Base-by-base conservation (phyloP, 1,139 yeast genomes). In the Petasospora rhodanensis region DNA sequence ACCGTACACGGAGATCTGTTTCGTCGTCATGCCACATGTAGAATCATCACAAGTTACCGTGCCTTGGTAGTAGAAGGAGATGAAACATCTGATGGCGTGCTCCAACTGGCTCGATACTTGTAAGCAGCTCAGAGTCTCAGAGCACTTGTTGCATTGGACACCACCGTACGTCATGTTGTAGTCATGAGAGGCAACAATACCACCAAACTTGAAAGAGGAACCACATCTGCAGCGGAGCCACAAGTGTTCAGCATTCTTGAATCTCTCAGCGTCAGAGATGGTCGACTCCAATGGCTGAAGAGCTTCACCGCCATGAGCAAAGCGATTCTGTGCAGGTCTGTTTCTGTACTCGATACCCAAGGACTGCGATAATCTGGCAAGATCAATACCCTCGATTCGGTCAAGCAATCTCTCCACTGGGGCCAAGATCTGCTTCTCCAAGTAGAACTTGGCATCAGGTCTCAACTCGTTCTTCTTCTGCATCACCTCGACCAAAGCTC, bases 1-100 rank as follows among this genome's bases (percentile, higher is more conserved):
- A 40, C 96, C 97, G 52, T 85, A 87, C 3, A 89, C 96, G 11
- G 91, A 78, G 16, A 91, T 71, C 53, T 89, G 95, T 42, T 96
- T 70, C 0, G 97, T 89, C 14, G 71, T 68, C 35, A 75, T 66
- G 7, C 84, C 87, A 64, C 99, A 93, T 1, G 93, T 74, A 3
- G 76, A 58, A 48, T 89, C 96, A 54, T 83, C 93, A 61, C 99
- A 93, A 0, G 61, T 64, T 25, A 87, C 63, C 89, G 94, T 79
- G 5, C 91, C 93, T 13, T 84, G 79, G 54, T 93, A 93, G 58
- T 89, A 93, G 24, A 69, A 57, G 0, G 89, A 68, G 31, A 91
- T 77, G 45, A 79, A 85, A 6, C 66, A 60, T 37, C 97, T 69
- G 19, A 91, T 73, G 31, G 76, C 66, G 13, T 64, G 56, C 55